These are phyloP conservation scores for Tylopilus orsonianus DNA, from an alignment of 1,284 basidiomycete species.

Conservation along the genomic window DNA sequence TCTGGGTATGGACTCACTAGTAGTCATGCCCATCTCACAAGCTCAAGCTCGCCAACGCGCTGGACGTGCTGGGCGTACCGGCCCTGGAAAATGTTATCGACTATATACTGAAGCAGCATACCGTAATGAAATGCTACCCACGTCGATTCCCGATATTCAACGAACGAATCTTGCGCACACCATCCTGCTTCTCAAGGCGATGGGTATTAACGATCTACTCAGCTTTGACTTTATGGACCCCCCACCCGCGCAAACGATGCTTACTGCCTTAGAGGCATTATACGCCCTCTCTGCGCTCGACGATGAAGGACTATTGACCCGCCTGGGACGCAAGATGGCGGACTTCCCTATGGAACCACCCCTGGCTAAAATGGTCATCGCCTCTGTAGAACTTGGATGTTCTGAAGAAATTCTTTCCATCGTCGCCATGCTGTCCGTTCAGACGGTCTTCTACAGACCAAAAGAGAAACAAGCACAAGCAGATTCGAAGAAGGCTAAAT, in stretches of 20 bases:
- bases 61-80: constrained; percentile 95
- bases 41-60: constrained; percentile 95
- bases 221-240: constrained; percentile 99
- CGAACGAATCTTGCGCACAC: constrained; percentile 92
- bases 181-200: constrained; percentile 95
- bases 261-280: constrained; percentile 90
- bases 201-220: constrained; percentile 98
- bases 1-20: constrained; percentile 97
- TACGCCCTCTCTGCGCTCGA: constrained; percentile 96
- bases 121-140: constrained; percentile 98
- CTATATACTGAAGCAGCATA: constrained; percentile 98
- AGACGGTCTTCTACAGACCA: constrained; percentile 95
- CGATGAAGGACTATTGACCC: constrained; percentile 93
- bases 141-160: constrained; percentile 96
- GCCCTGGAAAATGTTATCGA: constrained; percentile 97
- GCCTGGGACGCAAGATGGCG: constrained; percentile 97
- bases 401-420: constrained; percentile 97
- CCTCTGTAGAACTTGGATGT: constrained; percentile 95
- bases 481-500: constrained; percentile 98
- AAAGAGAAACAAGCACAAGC: constrained; percentile 99
- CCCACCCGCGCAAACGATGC: constrained; percentile 93
- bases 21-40: constrained; percentile 99
- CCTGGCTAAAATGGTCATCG: constrained; percentile 97
- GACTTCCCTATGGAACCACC: constrained; percentile 99
- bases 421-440: constrained; percentile 96